Evolutionary conservation across 2,329 filamentous ascomycete species (phyloP).

Genomic region (Aspergillus ustus): DNA sequence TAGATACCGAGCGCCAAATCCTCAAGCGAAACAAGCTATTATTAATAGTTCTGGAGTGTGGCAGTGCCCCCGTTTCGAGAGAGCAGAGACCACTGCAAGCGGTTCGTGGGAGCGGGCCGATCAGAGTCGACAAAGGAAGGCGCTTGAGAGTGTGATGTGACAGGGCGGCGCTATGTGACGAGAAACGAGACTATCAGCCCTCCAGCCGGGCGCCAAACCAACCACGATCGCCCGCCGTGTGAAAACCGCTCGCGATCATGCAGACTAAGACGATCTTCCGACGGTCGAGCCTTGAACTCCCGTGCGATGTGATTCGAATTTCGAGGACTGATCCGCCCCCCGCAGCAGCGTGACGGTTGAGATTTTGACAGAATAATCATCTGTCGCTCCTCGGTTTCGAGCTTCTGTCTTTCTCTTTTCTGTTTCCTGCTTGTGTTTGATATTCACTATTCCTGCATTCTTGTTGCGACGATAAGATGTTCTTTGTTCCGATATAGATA

Average conservation of each 20-base stretch:
- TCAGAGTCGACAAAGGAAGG: conserved; percentile 9
- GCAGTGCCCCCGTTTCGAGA: conserved; percentile 10
- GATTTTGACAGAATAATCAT: background rate
- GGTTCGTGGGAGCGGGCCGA: background rate
- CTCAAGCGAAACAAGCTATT: background rate
- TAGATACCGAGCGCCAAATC: background rate
- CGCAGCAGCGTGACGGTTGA: background rate
- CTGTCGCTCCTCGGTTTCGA: background rate
- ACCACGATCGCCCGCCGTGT: conserved; percentile 19
- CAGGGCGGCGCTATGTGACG: conserved; percentile 26
- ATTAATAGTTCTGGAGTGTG: conserved; percentile 14
- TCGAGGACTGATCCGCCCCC: background rate
- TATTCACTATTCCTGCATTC: background rate
- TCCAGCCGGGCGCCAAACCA: conserved; percentile 23
- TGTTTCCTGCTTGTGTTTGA: background rate
- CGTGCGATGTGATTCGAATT: background rate
- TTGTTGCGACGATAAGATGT: background rate
- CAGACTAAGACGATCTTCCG: conserved; percentile 18
- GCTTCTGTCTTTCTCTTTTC: background rate
- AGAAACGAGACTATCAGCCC: conserved; percentile 24
- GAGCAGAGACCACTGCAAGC: background rate
- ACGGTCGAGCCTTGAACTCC: conserved; percentile 14
- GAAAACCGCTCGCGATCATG: conserved; percentile 20
- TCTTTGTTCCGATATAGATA: background rate
- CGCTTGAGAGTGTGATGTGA: conserved; percentile 23